Conservation (phyloP, 2,329 filamentous ascomycete species). For the Penicillium brevicompactum region DNA sequence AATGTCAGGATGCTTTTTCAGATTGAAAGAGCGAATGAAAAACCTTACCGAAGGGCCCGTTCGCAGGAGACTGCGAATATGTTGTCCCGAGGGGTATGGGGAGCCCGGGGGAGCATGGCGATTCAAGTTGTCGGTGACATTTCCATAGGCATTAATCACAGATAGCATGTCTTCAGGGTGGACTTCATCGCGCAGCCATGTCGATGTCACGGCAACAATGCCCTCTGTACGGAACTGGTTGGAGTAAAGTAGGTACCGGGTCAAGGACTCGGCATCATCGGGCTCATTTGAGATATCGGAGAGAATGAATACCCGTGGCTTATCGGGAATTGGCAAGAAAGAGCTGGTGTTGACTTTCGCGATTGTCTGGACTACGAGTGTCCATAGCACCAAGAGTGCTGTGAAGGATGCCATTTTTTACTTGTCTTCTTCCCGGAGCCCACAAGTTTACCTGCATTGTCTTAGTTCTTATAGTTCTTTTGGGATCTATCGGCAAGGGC, state of each 20-base stretch:
- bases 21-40: not conserved
- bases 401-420: constrained; percentile 3
- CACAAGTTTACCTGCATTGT: not conserved
- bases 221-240: constrained; percentile 2
- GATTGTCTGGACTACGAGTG: constrained; percentile 4
- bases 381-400: constrained; percentile 5
- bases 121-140: constrained; percentile 3
- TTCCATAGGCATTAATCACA: constrained; percentile 1
- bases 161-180: not conserved
- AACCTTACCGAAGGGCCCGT: constrained; percentile 3
- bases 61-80: not conserved
- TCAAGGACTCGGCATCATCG: not conserved
- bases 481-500: not conserved
- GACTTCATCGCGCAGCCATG: not conserved
- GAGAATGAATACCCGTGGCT: constrained; percentile 10
- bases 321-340: constrained; percentile 6
- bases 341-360: constrained; percentile 5
- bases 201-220: constrained; percentile 1
- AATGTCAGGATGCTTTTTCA: not conserved
- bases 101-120: constrained; percentile 2
- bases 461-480: not conserved
- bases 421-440: not conserved
- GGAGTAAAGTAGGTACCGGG: not conserved
- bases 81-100: not conserved
- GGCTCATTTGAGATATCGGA: constrained; percentile 12